Evolutionary conservation across 768 basidiomycete genomes (phyloP), one percentile per base, ranked within the genome.

Genomic region (Phlegmacium glaucopus): DNA sequence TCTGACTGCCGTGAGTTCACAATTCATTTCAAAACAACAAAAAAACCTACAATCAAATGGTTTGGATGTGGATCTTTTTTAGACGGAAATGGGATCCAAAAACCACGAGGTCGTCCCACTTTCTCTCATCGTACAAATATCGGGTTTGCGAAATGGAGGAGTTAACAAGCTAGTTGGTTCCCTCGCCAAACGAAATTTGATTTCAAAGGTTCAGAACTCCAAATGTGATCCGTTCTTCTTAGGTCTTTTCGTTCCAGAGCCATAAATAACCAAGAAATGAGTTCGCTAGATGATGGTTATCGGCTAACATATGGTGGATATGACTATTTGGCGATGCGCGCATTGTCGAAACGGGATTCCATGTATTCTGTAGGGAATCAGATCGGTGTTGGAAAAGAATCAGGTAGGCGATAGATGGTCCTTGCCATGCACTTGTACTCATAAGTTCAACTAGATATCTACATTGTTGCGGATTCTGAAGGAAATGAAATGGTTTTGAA

Each of bases 1-100:
- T n/a, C 73, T 99, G 18, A 90, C 90, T n/a, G 91, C 95, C 42
- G 94, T 95, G 60, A 11, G 67, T 58, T 18, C 41, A 45, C 4
- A n/a, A 34, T 17, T 10, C 11, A 28, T 27, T 39, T 36, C 17
- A 43, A 42, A 30, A 39, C 52, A 2, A 44, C 37, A 13, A 26
- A 17, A 39, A 9, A 50, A 17, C 22, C 36, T 37, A 47, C 46
- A 22, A 51, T 56, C 47, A 18, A 34, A 28, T 11, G 25, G n/a
- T n/a, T n/a, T n/a, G n/a, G n/a, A n/a, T n/a, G n/a, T n/a, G n/a
- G n/a, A n/a, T 22, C 7, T n/a, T 39, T 45, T 35, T 44, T 58
- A 97, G 94, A 90, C 90, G 29, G 96, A 99, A 72, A 92, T 95
- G 78, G 96, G 95, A 15, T 94, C 90, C 4, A 96, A 96, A 73